Conservation (phyloP, 2,329 filamentous ascomycete species). For the Fusarium oligoseptatum region DNA sequence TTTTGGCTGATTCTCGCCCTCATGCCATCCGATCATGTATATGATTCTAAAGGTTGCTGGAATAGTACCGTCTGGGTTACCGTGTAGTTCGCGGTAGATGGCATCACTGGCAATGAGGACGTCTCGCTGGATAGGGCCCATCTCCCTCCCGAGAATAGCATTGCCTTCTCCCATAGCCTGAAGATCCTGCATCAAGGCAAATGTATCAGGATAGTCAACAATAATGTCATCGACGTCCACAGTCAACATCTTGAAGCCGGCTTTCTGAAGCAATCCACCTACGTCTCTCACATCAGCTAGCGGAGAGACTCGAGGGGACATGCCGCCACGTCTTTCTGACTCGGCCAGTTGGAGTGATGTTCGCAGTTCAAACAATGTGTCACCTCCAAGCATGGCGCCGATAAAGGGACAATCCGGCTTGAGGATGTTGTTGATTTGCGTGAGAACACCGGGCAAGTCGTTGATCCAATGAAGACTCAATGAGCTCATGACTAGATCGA, state of each 20-base stretch:
- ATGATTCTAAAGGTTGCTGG: conserved; percentile 96
- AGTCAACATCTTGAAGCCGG: conserved; percentile 95
- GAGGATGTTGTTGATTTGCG: conserved; percentile 86
- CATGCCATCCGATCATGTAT: conserved; percentile 99
- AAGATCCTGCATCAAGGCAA: conserved; percentile 92
- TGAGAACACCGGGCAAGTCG: conserved; percentile 86
- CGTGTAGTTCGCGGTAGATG: conserved; percentile 90
- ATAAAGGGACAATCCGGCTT: conserved; percentile 94
- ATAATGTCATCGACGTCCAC: conserved; percentile 98
- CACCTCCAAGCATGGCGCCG: conserved; percentile 95
- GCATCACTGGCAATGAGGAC: conserved; percentile 88
- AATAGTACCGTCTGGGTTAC: conserved; percentile 80
- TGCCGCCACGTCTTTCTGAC: conserved; percentile 89
- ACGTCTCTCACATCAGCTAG: conserved; percentile 93
- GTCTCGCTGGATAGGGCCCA: conserved; percentile 82
- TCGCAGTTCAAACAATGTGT: conserved; percentile 92
- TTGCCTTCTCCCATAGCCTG: conserved; percentile 98
- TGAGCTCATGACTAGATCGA: conserved; percentile 91
- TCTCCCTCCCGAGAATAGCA: conserved; percentile 86
- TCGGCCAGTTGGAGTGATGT: conserved; percentile 94
- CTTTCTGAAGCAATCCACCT: conserved; percentile 85
- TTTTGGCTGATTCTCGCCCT: conserved; percentile 81
- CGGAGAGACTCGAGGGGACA: conserved; percentile 91
- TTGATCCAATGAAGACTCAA: conserved; percentile 98
- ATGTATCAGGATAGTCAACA: conserved; percentile 91